Evolutionary conservation across 83 land plant genomes (phyloP).

Genomic region (Diphasiastrum complanatum): DNA sequence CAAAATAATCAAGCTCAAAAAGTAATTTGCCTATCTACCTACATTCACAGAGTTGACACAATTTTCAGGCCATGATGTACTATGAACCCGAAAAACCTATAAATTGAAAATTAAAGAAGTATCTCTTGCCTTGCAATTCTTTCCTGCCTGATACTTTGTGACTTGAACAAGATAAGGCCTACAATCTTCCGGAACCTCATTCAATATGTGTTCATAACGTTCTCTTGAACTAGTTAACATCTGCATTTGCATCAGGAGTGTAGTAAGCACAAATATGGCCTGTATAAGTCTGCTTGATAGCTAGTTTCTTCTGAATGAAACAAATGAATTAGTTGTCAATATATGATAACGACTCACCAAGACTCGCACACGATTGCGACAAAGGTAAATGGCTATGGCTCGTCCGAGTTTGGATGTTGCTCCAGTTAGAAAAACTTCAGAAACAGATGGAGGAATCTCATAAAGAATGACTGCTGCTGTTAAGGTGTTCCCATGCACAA

Average conservation of each 20-base stretch:
- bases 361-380: conserved; percentile 49
- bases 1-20: too few relatives aligned
- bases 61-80: not conserved
- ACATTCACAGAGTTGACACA: too few relatives aligned
- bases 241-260: too few relatives aligned
- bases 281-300: too few relatives aligned
- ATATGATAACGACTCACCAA: conserved; percentile 35
- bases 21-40: too few relatives aligned
- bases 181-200: conserved; percentile 60
- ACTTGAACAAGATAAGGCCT: conserved; percentile 67
- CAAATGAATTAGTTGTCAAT: not conserved
- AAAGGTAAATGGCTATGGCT: conserved; percentile 87
- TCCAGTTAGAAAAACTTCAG: conserved; percentile 86
- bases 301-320: too few relatives aligned
- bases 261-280: not conserved
- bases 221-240: conserved; percentile 78
- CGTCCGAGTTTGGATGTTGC: conserved; percentile 94
- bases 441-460: conserved; percentile 54
- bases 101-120: not conserved
- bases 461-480: conserved; percentile 83
- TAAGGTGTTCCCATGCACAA: conserved; percentile 92
- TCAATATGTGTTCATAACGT: conserved; percentile 60
- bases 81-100: not conserved
- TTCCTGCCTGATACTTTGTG: conserved; percentile 82
- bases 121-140: conserved; percentile 63